Conservation (phyloP, 768 basidiomycete genomes). For the Boletus coccyginus region DNA sequence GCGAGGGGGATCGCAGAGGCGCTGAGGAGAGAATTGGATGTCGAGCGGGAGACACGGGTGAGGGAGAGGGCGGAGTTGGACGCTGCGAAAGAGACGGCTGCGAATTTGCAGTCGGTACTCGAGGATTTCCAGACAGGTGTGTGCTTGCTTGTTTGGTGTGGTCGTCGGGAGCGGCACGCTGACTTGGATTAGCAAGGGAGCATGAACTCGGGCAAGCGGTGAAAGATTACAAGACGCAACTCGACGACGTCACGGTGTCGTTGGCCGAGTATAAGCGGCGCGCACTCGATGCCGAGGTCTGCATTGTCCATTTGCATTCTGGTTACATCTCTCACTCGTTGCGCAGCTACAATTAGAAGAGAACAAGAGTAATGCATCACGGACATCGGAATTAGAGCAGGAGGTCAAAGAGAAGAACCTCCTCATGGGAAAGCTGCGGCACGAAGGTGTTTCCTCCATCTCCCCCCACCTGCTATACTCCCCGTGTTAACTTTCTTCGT, state of each 20-base stretch:
- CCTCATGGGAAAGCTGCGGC: slow-evolving; percentile 92
- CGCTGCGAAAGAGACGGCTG: slow-evolving; percentile 67
- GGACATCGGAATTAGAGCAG: slow-evolving; percentile 74
- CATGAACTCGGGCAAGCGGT: slow-evolving; percentile 85
- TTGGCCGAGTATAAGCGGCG: slow-evolving; percentile 91
- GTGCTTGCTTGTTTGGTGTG: background rate
- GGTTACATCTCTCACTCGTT: slow-evolving; percentile 2
- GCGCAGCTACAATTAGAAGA: slow-evolving; percentile 73
- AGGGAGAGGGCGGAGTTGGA: slow-evolving; percentile 57
- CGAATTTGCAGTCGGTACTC: slow-evolving; percentile 87
- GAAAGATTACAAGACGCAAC: slow-evolving; percentile 74
- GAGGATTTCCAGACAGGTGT: slow-evolving; percentile 94
- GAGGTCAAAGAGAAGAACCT: slow-evolving; percentile 94
- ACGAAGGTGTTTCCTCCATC: slow-evolving; percentile 69
- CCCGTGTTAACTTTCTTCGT: background rate
- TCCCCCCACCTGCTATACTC: background rate
- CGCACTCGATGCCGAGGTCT: slow-evolving; percentile 83
- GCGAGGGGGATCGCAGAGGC: slow-evolving; percentile 53
- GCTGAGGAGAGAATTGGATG: slow-evolving; percentile 62
- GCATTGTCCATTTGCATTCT: slow-evolving; percentile 12
- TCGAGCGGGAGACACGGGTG: slow-evolving; percentile 58
- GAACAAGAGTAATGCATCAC: slow-evolving; percentile 58
- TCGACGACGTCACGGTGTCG: slow-evolving; percentile 65
- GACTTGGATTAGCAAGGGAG: slow-evolving; percentile 66
- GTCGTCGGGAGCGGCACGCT: background rate